Base-by-base conservation (phyloP, 1,284 basidiomycete genomes). In the Tausonia pullulans region DNA sequence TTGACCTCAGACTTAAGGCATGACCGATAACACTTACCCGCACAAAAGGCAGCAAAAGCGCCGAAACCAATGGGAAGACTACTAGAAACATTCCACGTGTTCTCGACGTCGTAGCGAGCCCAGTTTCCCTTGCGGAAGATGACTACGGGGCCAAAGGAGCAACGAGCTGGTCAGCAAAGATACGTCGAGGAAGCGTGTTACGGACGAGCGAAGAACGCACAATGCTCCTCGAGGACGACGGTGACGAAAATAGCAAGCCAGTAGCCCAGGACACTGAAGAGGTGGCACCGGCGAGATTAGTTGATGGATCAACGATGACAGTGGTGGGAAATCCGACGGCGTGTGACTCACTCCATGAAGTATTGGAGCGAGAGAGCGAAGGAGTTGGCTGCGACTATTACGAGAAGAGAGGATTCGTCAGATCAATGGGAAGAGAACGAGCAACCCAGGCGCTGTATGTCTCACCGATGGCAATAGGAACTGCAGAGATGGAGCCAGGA, bases 241-340 rank as follows among this genome's bases (percentile, higher is more conserved):
- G 68, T 68, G 27, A 68, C 68, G 70, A 74, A 77, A 65, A 77
- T 74, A 40, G 72, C 72, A 9, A 76, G 70, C 75, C 75, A 76
- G 71, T 76, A 75, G 16, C 70, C 71, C 53, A 75, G 68, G 44
- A 74, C 69, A 60, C 71, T 55, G 54, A 41, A 41, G 40, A 4
- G 3, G n/a, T 49, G 27, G 40, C 48, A 40, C 27, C 27, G 27
- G 27, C 27, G 27, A 27, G 27, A 27, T 27, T 27, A 27, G 27
- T 27, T 27, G 27, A 27, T 27, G 27, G 27, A 27, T 27, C 27
- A 27, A 27, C 27, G 27, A 27, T 2, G 27, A 27, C 27, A 27
- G 14, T 54, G 46, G 49, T 54, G 57, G 39, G 49, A 6, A 49
- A 63, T 9, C 14, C 39, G 48, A 62, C 4, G 53, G 56, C n/a